These are phyloP conservation scores for Xylaria sp. DNA, from an alignment of 2,329 filamentous ascomycete genomes.

Conservation along the genomic window DNA sequence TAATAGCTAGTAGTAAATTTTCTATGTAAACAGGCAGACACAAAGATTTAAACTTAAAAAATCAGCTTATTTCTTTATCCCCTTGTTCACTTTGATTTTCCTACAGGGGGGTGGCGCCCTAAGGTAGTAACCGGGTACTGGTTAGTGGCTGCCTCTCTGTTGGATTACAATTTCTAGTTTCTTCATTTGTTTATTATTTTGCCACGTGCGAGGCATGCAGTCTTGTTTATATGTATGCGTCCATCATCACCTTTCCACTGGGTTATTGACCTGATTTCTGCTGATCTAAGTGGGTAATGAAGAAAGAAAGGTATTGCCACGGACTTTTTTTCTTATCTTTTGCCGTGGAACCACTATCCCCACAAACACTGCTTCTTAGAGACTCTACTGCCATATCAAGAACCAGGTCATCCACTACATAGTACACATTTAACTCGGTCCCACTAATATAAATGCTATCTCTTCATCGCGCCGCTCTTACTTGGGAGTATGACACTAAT, in stretches of 20 bases:
- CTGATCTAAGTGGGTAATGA: too few species aligned
- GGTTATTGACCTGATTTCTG: too few species aligned
- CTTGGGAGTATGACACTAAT: slow-evolving; percentile 5
- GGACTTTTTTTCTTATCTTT: slow-evolving; percentile 32
- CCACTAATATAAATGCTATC: background rate
- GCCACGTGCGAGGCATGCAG: slow-evolving; percentile 30
- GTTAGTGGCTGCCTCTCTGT: background rate
- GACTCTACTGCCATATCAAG: slow-evolving; percentile 23
- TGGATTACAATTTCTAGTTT: background rate
- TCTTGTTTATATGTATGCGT: slow-evolving; percentile 12
- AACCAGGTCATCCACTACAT: background rate
- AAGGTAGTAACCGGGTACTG: too few species aligned
- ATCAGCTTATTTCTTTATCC: too few species aligned
- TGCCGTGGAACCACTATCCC: slow-evolving; percentile 13
- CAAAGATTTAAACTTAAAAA: too few species aligned
- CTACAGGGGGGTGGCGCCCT: too few species aligned
- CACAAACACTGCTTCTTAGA: slow-evolving; percentile 7
- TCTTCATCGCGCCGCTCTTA: background rate
- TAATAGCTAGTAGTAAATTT: too few species aligned
- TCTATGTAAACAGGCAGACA: too few species aligned
- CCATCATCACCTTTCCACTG: slow-evolving; percentile 8
- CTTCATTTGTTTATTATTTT: background rate
- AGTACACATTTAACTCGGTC: too few species aligned
- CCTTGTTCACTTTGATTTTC: too few species aligned
- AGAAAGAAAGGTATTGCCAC: background rate